Percentiles rank a stretch among this genome's conserved stretches.
These are phyloP conservation scores for Fusarium sp. DNA, from an alignment of 2,329 filamentous ascomycete genomes.

Conservation along the genomic window DNA sequence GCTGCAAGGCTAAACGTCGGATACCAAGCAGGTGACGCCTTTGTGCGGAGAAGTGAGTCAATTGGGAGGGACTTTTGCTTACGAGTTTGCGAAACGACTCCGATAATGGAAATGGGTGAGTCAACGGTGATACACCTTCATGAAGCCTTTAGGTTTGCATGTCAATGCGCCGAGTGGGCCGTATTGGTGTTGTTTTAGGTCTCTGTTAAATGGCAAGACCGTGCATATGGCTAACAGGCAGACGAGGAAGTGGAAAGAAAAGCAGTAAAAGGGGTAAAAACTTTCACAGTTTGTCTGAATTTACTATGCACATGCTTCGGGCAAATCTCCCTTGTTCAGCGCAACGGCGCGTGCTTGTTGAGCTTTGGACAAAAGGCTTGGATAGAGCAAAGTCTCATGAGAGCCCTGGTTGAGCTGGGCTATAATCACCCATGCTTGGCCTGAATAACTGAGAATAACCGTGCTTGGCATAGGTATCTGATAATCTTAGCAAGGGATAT, in stretches of 20 bases:
- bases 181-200: neutral
- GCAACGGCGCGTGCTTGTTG: no score
- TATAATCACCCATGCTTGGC: neutral
- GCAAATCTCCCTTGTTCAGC: no score
- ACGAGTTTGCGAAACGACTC: neutral
- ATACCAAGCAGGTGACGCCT: constrained; percentile 18
- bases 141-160: neutral
- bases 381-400: neutral
- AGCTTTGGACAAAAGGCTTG: neutral
- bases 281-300: neutral
- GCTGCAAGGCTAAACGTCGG: constrained; percentile 36
- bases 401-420: neutral
- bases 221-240: neutral
- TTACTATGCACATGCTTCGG: neutral
- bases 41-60: constrained; percentile 15
- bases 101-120: neutral
- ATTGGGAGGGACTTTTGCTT: neutral
- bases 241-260: neutral
- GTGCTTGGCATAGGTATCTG: neutral
- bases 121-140: neutral
- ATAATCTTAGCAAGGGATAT: neutral
- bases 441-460: neutral
- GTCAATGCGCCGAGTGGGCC: neutral
- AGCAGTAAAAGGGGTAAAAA: neutral
- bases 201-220: neutral